Percentiles rank a stretch among this genome's conserved stretches.
phyloP scores from a whole-genome alignment of 352 stramenopile genomes.

The Pythium angustatum region DNA sequence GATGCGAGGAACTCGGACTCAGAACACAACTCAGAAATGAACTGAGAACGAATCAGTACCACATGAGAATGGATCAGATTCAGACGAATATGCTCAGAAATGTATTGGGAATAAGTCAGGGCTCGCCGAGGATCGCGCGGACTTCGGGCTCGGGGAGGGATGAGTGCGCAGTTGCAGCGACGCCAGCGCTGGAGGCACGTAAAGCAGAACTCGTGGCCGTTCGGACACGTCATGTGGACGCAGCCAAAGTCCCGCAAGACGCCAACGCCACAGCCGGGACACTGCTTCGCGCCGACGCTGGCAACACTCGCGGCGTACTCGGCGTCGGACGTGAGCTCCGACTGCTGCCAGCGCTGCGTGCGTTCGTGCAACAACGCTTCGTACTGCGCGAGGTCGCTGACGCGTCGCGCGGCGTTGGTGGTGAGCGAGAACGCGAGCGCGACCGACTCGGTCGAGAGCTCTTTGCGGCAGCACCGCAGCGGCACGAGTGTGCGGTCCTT shows the following conservation, averaged over 20 bases:
- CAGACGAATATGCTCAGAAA: no score
- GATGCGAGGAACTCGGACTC: no score
- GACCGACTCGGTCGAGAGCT: slow-evolving; percentile 67
- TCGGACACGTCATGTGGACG: slow-evolving; percentile 74
- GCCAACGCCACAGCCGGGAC: slow-evolving; percentile 69
- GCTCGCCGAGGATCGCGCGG: slow-evolving; percentile 52
- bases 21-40: no score
- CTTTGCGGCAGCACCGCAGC: slow-evolving; percentile 70
- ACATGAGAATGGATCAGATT: no score
- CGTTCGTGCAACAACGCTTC: slow-evolving; percentile 46
- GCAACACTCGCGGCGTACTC: slow-evolving; percentile 57
- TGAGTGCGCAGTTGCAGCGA: slow-evolving; percentile 55
- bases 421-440: slow-evolving; percentile 33
- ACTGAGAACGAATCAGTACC: no score
- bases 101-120: no score
- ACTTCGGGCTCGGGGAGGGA: slow-evolving; percentile 62
- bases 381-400: slow-evolving; percentile 49
- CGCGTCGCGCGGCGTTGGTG: not conserved
- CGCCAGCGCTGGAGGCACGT: slow-evolving; percentile 58
- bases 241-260: slow-evolving; percentile 75
- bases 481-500: slow-evolving; percentile 59
- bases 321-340: slow-evolving; percentile 56
- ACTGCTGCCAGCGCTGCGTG: slow-evolving; percentile 44
- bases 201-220: slow-evolving; percentile 79
- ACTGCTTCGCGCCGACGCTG: slow-evolving; percentile 62